Evolutionary conservation across 75 land plant species (phyloP).

Genomic region (Gnetum montanum): DNA sequence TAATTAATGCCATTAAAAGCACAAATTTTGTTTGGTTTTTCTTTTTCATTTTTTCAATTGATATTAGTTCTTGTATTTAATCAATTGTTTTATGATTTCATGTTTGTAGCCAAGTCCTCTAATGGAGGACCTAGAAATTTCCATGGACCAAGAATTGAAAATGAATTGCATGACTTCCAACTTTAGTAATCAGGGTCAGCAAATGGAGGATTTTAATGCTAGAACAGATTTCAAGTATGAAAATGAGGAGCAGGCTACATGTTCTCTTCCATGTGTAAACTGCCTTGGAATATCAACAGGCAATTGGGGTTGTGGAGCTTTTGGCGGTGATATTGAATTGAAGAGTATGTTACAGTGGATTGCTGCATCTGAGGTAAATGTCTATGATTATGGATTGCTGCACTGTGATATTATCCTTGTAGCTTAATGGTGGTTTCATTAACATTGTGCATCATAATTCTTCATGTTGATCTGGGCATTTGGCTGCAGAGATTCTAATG

Average conservation of each 20-base stretch:
- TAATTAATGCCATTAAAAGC: too few relatives aligned
- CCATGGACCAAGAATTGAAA: background rate
- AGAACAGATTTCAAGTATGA: background rate
- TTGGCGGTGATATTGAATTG: conserved; percentile 92
- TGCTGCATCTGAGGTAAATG: conserved; percentile 82
- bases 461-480: background rate
- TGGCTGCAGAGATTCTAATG: background rate
- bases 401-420: background rate
- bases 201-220: too few relatives aligned
- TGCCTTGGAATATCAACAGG: conserved; percentile 82
- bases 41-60: too few relatives aligned
- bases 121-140: background rate
- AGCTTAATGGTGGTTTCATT: background rate
- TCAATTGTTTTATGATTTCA: background rate
- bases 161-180: background rate
- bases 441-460: background rate
- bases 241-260: background rate
- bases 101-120: background rate
- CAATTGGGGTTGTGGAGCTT: conserved; percentile 99
- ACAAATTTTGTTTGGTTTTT: too few relatives aligned
- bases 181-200: too few relatives aligned
- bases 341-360: conserved; percentile 92
- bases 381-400: background rate
- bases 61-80: too few relatives aligned
- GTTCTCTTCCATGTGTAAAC: background rate